Conservation (phyloP, 257 asterid genomes). For the Jacaranda mimosifolia region DNA sequence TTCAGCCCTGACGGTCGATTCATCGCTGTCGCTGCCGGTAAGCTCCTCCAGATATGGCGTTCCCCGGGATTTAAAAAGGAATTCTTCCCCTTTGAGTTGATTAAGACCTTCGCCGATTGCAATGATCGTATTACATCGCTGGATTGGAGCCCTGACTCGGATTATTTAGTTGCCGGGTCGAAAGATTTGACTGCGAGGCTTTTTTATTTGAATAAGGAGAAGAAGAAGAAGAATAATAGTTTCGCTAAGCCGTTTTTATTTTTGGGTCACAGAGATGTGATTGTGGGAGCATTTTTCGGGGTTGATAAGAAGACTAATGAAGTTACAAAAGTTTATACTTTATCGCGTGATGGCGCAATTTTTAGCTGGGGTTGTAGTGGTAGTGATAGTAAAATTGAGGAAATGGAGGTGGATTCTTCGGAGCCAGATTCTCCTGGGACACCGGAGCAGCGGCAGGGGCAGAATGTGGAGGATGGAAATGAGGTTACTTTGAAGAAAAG, state of each 20-base stretch:
- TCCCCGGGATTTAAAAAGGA: constrained; percentile 90
- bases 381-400: constrained; percentile 42
- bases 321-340: constrained; percentile 62
- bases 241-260: constrained; percentile 73
- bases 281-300: constrained; percentile 84
- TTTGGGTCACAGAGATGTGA: constrained; percentile 83
- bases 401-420: constrained; percentile 49
- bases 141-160: constrained; percentile 89
- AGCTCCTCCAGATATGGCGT: constrained; percentile 92
- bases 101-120: constrained; percentile 79
- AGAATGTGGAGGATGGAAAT: constrained; percentile 45
- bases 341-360: constrained; percentile 92
- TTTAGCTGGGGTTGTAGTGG: constrained; percentile 68
- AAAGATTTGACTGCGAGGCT: constrained; percentile 86
- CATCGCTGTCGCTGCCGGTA: constrained; percentile 90
- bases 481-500: constrained; percentile 54
- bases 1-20: constrained; percentile 85
- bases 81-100: constrained; percentile 88
- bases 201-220: constrained; percentile 58
- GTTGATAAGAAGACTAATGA: constrained; percentile 67
- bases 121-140: constrained; percentile 71
- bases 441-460: constrained; percentile 62
- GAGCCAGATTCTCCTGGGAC: constrained; percentile 91
- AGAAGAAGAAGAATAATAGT: constrained; percentile 40
- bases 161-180: constrained; percentile 77